Base-by-base conservation (phyloP, 179 eudicot species). In the Patellifolia procumbens region DNA sequence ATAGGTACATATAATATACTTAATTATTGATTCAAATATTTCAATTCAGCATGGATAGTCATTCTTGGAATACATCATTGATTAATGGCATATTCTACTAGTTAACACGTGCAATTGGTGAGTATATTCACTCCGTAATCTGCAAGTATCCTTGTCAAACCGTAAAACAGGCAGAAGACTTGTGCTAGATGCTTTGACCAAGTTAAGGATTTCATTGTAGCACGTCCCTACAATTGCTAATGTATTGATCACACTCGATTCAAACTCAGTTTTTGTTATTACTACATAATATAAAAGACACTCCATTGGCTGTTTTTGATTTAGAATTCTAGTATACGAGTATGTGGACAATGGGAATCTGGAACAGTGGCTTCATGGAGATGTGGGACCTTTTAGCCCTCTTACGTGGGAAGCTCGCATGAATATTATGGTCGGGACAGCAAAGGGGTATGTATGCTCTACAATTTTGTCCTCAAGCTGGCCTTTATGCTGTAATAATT, bases 361-460 rank as follows among this genome's bases (percentile, higher is more conserved):
- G 74, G 93, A 90, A 53, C 91, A 90, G 77, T 86, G 93, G 93
- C 88, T 90, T 42, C 93, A 88, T 79, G 93, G 94, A 39, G 91
- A 90, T 61, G 91, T 90, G 0, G 91, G 94, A 43, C 88, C 87
- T 49, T 79, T 70, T n/a, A 90, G 94, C 76, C 94, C 94, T 58
- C 76, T 90, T 62, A 88, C 94, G 24, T 90, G 94, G 94, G 87
- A 85, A 42, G 81, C 78, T 58, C 89, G 94, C 39, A 85, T 90
- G 88, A 88, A 87, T 43, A 81, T 90, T 74, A 75, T 90, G 34
- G 64, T 84, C 67, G 94, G 91, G 65, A 85, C 87, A 16, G 94
- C 94, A 48, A 90, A 90, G 73, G 94, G 90, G 94, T 90, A 84
- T 32, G 60, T 43, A 34, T 5, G 29, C 35, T 68, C 26, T 35